A percentile compares a stretch with the other conserved stretches of the same genome.
phyloP scores from a whole-genome alignment of 441 rosid genomes.

The Pelargonium australe region DNA sequence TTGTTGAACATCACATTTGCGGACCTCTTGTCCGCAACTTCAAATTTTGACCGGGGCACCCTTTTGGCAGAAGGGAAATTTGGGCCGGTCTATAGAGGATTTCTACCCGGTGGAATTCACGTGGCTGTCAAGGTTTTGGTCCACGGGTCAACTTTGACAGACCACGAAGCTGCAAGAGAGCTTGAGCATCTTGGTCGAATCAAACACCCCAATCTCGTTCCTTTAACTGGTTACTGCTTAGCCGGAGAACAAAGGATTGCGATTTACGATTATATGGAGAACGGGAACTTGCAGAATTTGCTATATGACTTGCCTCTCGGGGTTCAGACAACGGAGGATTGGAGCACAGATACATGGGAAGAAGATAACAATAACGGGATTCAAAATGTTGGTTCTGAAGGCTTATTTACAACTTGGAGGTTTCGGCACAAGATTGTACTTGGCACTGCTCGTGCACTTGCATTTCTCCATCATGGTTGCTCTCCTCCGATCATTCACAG shows the following conservation, averaged over 20 bases:
- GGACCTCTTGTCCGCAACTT: constrained; percentile 82
- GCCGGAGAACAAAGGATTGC: constrained; percentile 94
- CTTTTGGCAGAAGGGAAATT: constrained; percentile 89
- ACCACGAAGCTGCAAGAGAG: constrained; percentile 85
- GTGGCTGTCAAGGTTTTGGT: constrained; percentile 92
- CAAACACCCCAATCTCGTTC: constrained; percentile 86
- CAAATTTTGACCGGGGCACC: constrained; percentile 76
- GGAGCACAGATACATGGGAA: constrained; percentile 91
- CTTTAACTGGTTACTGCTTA: constrained; percentile 77
- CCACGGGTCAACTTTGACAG: constrained; percentile 78
- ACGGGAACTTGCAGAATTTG: constrained; percentile 86
- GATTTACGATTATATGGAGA: constrained; percentile 94
- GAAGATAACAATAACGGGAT: constrained; percentile 46
- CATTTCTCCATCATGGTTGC: constrained; percentile 92
- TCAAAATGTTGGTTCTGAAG: constrained; percentile 55
- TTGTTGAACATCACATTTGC: constrained; percentile 73
- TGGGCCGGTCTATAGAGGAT: constrained; percentile 89
- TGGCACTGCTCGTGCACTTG: constrained; percentile 83
- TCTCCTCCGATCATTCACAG: constrained; percentile 78
- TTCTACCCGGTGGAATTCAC: constrained; percentile 88
- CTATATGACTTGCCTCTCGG: constrained; percentile 86
- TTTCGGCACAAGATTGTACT: constrained; percentile 81
- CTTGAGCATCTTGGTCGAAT: constrained; percentile 83
- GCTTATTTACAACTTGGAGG: constrained; percentile 60
- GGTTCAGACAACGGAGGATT: constrained; percentile 66